Conservation (phyloP, 2,329 filamentous ascomycete genomes). For the Aspergillus niger region DNA sequence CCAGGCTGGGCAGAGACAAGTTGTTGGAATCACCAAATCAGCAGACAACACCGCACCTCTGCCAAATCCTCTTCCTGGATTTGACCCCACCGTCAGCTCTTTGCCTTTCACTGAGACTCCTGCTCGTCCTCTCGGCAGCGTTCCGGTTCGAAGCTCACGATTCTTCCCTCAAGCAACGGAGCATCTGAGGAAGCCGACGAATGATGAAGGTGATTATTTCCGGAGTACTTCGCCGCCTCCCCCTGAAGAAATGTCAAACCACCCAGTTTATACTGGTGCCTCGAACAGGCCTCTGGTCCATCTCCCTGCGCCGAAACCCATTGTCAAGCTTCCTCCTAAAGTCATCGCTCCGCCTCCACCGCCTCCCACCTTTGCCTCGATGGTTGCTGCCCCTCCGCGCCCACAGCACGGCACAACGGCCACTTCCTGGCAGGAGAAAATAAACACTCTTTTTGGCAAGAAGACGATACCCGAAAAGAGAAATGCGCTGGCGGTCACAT, state of each 20-base stretch:
- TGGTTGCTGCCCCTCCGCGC: slow-evolving; percentile 43
- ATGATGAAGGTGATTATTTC: slow-evolving; percentile 35
- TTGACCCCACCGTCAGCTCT: slow-evolving; percentile 41
- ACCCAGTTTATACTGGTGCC: slow-evolving; percentile 59
- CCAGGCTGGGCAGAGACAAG: slow-evolving; percentile 41
- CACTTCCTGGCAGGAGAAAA: slow-evolving; percentile 74
- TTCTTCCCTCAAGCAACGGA: slow-evolving; percentile 51
- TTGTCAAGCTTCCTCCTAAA: slow-evolving; percentile 77
- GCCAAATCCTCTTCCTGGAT: slow-evolving; percentile 35
- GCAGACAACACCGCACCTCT: slow-evolving; percentile 29
- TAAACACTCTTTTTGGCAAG: slow-evolving; percentile 77
- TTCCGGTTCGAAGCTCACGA: slow-evolving; percentile 47
- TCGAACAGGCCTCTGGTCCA: slow-evolving; percentile 56
- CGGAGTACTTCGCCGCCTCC: slow-evolving; percentile 56
- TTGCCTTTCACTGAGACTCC: slow-evolving; percentile 39
- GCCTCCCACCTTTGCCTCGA: slow-evolving; percentile 49
- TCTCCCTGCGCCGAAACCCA: slow-evolving; percentile 64
- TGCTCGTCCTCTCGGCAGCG: slow-evolving; percentile 36
- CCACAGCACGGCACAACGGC: slow-evolving; percentile 49
- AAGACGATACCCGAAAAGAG: slow-evolving; percentile 54
- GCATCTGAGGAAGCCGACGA: slow-evolving; percentile 34
- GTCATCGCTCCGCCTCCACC: slow-evolving; percentile 46
- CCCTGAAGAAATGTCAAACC: slow-evolving; percentile 57
- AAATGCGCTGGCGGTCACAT: slow-evolving; percentile 61
- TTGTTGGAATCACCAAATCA: slow-evolving; percentile 41